A percentile compares a stretch with the other conserved stretches of the same genome.
Evolutionary conservation across 805 yeast genomes (phyloP).

Genomic region (Wickerhamomyces canadensis): DNA sequence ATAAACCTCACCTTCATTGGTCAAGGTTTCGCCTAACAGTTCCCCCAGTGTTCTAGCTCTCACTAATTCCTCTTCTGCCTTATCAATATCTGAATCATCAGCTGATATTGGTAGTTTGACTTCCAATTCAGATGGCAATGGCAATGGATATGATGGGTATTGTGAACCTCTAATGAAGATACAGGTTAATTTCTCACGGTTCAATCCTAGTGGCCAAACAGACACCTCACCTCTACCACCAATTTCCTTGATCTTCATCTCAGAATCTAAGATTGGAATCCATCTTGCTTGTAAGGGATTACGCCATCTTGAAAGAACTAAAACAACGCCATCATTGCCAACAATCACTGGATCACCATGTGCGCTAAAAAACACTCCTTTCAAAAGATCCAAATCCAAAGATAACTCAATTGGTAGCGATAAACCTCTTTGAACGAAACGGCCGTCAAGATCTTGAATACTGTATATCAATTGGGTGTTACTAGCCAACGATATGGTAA

Average conservation of each 20-base stretch:
- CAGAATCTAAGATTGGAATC: constrained; percentile 71
- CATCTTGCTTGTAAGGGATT: constrained; percentile 70
- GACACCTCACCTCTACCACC: constrained; percentile 51
- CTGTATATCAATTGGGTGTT: constrained; percentile 28
- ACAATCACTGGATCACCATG: constrained; percentile 88
- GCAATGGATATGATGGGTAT: constrained; percentile 80
- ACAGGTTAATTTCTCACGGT: constrained; percentile 65
- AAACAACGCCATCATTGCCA: constrained; percentile 69
- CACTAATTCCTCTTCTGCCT: constrained; percentile 60
- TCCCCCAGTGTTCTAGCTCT: constrained; percentile 58
- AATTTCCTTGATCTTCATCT: constrained; percentile 40
- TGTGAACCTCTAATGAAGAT: constrained; percentile 64
- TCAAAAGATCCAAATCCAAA: constrained; percentile 30
- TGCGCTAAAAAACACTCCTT: constrained; percentile 77
- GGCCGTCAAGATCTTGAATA: constrained; percentile 43
- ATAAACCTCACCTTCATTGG: constrained; percentile 36
- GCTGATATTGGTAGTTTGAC: constrained; percentile 57
- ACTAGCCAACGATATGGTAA: constrained; percentile 27
- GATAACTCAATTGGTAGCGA: constrained; percentile 35
- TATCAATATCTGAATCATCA: constrained; percentile 11
- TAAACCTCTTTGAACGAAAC: constrained; percentile 41
- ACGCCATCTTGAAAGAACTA: constrained; percentile 76
- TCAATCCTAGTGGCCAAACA: constrained; percentile 86
- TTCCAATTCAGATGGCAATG: constrained; percentile 76
- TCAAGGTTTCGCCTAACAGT: constrained; percentile 50